Evolutionary conservation across 2,329 filamentous ascomycete species (phyloP).

Genomic region (Cercospora sp.): DNA sequence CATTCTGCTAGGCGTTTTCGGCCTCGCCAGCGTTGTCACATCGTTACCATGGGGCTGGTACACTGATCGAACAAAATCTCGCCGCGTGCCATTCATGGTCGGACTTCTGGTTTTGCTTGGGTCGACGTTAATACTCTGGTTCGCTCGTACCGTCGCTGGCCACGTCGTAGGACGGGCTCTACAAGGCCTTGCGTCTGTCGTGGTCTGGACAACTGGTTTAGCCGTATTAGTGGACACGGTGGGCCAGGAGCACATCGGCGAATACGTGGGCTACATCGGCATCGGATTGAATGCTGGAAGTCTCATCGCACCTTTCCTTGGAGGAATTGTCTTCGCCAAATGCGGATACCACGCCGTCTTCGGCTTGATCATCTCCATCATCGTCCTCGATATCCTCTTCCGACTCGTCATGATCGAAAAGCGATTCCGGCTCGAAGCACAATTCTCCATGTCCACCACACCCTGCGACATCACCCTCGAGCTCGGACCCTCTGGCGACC

Average conservation of each 20-base stretch:
- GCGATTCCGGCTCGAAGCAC: not conserved
- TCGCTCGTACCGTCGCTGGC: slow-evolving; percentile 61
- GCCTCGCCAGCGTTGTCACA: slow-evolving; percentile 61
- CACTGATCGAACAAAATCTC: slow-evolving; percentile 61
- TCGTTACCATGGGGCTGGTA: slow-evolving; percentile 52
- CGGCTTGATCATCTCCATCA: slow-evolving; percentile 22
- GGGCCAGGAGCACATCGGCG: slow-evolving; percentile 59
- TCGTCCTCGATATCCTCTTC: slow-evolving; percentile 26
- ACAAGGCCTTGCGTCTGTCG: slow-evolving; percentile 65
- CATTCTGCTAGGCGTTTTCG: slow-evolving; percentile 69
- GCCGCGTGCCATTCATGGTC: slow-evolving; percentile 61
- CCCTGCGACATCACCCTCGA: not conserved
- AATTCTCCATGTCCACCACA: not conserved
- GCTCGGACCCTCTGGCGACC: too few relatives aligned
- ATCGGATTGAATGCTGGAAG: slow-evolving; percentile 64
- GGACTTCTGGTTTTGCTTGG: slow-evolving; percentile 62
- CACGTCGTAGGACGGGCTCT: slow-evolving; percentile 64
- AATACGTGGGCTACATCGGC: slow-evolving; percentile 66
- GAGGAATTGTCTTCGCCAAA: slow-evolving; percentile 64
- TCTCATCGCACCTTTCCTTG: slow-evolving; percentile 64
- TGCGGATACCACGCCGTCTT: slow-evolving; percentile 41
- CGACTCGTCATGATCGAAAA: slow-evolving; percentile 29
- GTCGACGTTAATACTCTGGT: slow-evolving; percentile 64
- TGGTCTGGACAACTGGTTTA: slow-evolving; percentile 73
- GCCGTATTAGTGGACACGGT: slow-evolving; percentile 71